A percentile compares a stretch with the other conserved stretches of the same genome.
phyloP scores from a whole-genome alignment of 805 yeast genomes.

The Pichia paraexigua region DNA sequence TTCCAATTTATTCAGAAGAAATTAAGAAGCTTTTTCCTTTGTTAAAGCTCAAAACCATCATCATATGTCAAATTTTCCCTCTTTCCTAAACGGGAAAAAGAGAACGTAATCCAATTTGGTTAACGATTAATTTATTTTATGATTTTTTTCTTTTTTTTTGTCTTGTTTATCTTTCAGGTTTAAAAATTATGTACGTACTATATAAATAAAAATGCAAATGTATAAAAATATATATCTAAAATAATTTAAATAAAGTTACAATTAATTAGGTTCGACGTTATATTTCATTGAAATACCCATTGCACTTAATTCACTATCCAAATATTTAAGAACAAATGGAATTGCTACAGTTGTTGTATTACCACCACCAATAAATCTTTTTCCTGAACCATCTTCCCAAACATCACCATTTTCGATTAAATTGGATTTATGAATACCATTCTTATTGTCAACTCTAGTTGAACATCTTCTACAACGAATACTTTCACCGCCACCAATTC shows the following conservation, averaged over 20 bases:
- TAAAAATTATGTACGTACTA: background rate
- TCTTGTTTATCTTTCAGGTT: background rate
- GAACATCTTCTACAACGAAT: constrained; percentile 92
- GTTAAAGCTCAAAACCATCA: background rate
- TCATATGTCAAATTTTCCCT: background rate
- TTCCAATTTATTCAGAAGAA: no score
- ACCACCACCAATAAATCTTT: constrained; percentile 83
- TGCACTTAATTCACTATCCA: constrained; percentile 92
- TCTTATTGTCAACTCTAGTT: constrained; percentile 45
- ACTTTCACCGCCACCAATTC: constrained; percentile 73
- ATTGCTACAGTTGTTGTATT: constrained; percentile 93
- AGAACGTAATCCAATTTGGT: background rate
- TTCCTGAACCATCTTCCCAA: constrained; percentile 98
- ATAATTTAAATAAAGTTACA: background rate
- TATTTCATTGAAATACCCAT: constrained; percentile 95
- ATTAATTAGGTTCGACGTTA: constrained; percentile 60
- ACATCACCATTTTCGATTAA: constrained; percentile 61
- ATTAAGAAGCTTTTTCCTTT: no score
- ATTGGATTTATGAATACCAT: constrained; percentile 30
- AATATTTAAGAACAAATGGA: constrained; percentile 90
- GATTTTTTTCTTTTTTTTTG: no score
- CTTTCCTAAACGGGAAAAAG: background rate
- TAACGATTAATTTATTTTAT: background rate
- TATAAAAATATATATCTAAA: background rate
- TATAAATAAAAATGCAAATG: background rate